Evolutionary conservation across 129 eudicot species (phyloP).

Genomic region (Flaveria linearis): DNA sequence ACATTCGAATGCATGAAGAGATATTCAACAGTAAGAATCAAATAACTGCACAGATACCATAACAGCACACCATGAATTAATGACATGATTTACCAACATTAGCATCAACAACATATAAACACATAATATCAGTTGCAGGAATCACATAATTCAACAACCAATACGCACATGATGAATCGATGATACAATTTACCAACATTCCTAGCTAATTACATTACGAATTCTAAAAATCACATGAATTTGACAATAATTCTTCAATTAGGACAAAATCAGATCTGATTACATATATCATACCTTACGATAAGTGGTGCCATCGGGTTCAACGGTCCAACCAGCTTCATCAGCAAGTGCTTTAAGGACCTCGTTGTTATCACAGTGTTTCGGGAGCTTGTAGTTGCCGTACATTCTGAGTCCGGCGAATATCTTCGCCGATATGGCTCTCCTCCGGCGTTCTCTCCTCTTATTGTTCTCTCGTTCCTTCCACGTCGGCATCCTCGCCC

Average conservation of each 20-base stretch:
- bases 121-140: no score
- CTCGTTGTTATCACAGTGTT: constrained; percentile 82
- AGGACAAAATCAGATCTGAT: neutral
- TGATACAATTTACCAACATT: no score
- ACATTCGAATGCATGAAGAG: neutral
- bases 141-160: no score
- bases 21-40: neutral
- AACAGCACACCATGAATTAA: no score
- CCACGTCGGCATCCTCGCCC: constrained; percentile 76
- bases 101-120: no score
- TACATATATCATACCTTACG: constrained; percentile 53
- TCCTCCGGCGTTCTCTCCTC: constrained; percentile 73
- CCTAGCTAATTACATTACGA: neutral
- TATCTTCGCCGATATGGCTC: constrained; percentile 81
- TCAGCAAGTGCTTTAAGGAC: constrained; percentile 80
- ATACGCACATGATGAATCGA: no score
- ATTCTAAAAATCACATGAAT: neutral
- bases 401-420: constrained; percentile 76
- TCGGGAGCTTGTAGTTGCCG: constrained; percentile 73
- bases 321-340: constrained; percentile 92
- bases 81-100: no score
- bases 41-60: neutral
- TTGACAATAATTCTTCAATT: neutral
- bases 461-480: constrained; percentile 87
- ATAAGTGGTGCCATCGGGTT: constrained; percentile 81